Base-by-base conservation (phyloP, 257 asterid species). In the Rauvolfia tetraphylla region DNA sequence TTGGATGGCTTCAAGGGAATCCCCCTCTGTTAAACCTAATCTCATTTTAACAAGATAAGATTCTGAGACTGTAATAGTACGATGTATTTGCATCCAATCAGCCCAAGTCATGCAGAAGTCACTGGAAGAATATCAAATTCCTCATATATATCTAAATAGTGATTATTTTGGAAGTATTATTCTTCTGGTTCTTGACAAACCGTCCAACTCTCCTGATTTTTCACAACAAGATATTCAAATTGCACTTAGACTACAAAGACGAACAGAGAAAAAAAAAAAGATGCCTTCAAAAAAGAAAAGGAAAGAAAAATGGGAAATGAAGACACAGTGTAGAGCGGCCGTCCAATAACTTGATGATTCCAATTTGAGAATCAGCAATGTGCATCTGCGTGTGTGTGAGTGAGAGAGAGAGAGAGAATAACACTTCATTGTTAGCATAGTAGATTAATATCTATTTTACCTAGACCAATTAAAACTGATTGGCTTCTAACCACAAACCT, bases 41-140 rank as follows among this genome's bases (percentile, higher is more conserved):
- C 33, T 42, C 36, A 22, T n/a, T 31, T 73, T 39, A 41, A 18
- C 38, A 33, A n/a, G 38, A 41, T 51, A 61, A 68, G 77, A 79
- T 76, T 75, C 76, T 75, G 34, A 67, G 23, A 29, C 20, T 75
- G 29, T 33, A 65, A 73, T 39, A 69, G 57, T 78, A 49, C 78
- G 36, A 53, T 39, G 80, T 75, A 59, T 68, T 68, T 56, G 70
- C 68, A 22, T 17, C 65, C 71, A 65, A 79, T 71, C 68, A 65
- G 27, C 38, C 44, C 12, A 56, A 65, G 2, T 5, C 15, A 33
- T 25, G n/a, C n/a, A 34, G 27, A 56, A 59, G 13, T 5, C 54
- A 46, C 23, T 44, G 42, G 9, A 38, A 5, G 36, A 66, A 1
- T 49, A 18, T 51, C 36, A n/a, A 57, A 51, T 34, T 76, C 14